phyloP scores from a whole-genome alignment of 108 stramenopile genomes.

The Cyclotella kingstonii region DNA sequence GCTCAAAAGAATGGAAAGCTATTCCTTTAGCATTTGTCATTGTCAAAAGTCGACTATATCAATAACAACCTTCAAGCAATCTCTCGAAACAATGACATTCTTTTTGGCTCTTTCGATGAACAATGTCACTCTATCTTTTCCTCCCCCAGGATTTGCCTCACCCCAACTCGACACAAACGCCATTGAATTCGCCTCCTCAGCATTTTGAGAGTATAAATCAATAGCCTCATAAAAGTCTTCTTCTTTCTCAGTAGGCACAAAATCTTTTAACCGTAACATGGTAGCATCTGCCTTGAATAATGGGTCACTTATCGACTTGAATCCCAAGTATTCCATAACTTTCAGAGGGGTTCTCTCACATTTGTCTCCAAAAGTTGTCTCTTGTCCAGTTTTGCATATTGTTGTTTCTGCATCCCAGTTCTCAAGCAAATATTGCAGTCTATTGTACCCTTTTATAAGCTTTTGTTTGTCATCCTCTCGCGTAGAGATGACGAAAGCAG shows the following conservation, averaged over 20 bases:
- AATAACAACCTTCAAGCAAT: conserved; percentile 60
- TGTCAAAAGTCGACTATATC: conserved; percentile 51
- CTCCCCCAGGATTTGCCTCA: conserved; percentile 85
- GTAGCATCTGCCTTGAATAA: conserved; percentile 77
- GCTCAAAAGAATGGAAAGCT: too few relatives aligned
- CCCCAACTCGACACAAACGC: conserved; percentile 85
- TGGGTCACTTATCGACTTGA: conserved; percentile 68
- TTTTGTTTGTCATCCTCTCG: conserved; percentile 57
- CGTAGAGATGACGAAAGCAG: neutral
- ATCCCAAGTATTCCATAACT: conserved; percentile 84
- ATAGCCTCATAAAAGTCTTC: conserved; percentile 68
- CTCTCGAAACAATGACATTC: conserved; percentile 59
- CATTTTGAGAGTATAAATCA: conserved; percentile 54
- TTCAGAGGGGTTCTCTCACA: conserved; percentile 79
- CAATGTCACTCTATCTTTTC: conserved; percentile 71
- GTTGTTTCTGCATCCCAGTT: conserved; percentile 87
- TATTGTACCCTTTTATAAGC: conserved; percentile 64
- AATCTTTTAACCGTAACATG: conserved; percentile 52
- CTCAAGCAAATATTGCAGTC: conserved; percentile 71
- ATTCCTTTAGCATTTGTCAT: too few relatives aligned
- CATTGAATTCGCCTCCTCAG: conserved; percentile 69
- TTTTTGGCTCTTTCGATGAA: conserved; percentile 85
- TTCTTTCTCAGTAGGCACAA: conserved; percentile 53
- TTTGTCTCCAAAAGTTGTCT: conserved; percentile 46
- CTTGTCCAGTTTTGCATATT: conserved; percentile 57